Conservation (phyloP, 163 green algal genomes). For the Scenedesmus sp. region DNA sequence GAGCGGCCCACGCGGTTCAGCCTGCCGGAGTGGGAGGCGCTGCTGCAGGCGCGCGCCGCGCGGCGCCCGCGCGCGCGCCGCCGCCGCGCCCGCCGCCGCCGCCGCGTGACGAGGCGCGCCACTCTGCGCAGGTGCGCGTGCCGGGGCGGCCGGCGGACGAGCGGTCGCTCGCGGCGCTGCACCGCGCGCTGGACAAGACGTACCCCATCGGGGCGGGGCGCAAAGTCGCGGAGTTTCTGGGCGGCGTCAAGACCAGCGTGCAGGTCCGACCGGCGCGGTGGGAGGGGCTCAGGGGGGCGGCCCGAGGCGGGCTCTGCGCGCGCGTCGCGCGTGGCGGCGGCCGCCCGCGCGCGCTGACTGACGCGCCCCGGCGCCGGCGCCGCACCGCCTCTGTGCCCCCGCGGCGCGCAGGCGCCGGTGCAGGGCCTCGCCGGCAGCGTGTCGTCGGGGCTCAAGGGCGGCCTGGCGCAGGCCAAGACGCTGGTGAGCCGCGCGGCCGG, state of each 20-base stretch:
- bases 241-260: slow-evolving; percentile 24
- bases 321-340: too few relatives aligned
- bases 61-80: neutral
- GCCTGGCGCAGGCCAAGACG: slow-evolving; percentile 26
- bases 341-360: too few relatives aligned
- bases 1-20: slow-evolving; percentile 56
- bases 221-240: slow-evolving; percentile 36
- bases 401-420: slow-evolving; percentile 27
- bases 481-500: slow-evolving; percentile 38
- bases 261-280: slow-evolving; percentile 14
- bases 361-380: too few relatives aligned
- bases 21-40: slow-evolving; percentile 53
- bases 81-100: neutral
- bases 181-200: slow-evolving; percentile 25
- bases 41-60: slow-evolving; percentile 53
- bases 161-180: neutral
- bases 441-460: slow-evolving; percentile 25
- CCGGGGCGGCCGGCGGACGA: slow-evolving; percentile 1
- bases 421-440: slow-evolving; percentile 1
- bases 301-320: neutral
- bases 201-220: slow-evolving; percentile 35
- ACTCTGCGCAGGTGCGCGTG: slow-evolving; percentile 24
- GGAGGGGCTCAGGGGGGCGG: neutral
- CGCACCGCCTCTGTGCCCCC: neutral
- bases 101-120: neutral